A percentile compares a stretch with the other conserved stretches of the same genome.
phyloP scores from a whole-genome alignment of 1,139 yeast genomes.

The Hemisphaericaspora xylanilytica region DNA sequence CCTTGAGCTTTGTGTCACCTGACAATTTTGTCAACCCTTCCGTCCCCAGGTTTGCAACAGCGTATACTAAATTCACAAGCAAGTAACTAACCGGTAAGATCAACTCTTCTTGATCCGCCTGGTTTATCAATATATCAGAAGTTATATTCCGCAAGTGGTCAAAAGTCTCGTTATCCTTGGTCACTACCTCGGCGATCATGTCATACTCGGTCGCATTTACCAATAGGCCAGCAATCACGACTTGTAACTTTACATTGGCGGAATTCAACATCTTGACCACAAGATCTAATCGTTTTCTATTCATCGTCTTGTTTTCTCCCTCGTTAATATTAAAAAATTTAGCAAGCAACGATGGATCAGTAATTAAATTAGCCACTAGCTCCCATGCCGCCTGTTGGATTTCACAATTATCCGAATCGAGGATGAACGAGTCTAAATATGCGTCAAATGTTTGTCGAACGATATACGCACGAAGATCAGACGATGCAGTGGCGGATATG shows the following conservation, averaged over 20 bases:
- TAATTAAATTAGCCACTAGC: constrained; percentile 44
- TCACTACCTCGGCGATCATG: constrained; percentile 37
- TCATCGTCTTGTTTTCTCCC: constrained; percentile 18
- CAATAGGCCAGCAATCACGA: constrained; percentile 43
- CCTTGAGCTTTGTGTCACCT: constrained; percentile 17
- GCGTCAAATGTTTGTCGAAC: constrained; percentile 33
- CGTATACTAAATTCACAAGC: too few species aligned
- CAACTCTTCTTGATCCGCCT: constrained; percentile 29
- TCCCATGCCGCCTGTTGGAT: constrained; percentile 50
- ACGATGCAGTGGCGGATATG: constrained; percentile 33
- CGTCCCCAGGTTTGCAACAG: too few species aligned
- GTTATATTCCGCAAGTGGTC: constrained; percentile 23
- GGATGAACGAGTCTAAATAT: constrained; percentile 35
- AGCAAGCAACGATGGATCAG: constrained; percentile 44
- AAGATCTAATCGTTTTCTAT: constrained; percentile 33
- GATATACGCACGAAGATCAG: constrained; percentile 30
- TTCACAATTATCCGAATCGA: constrained; percentile 34
- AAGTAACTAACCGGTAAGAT: constrained; percentile 11
- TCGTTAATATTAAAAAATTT: constrained; percentile 49
- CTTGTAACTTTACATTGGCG: constrained; percentile 35
- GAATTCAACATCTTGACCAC: constrained; percentile 43
- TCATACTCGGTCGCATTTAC: constrained; percentile 52
- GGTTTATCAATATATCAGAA: constrained; percentile 26
- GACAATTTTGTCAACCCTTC: constrained; percentile 9
- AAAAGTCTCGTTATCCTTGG: constrained; percentile 23